Percentiles rank a stretch among this genome's conserved stretches.
These are phyloP conservation scores for Lizanozyma gosingica DNA, from an alignment of 1,139 yeast species.

Conservation along the genomic window DNA sequence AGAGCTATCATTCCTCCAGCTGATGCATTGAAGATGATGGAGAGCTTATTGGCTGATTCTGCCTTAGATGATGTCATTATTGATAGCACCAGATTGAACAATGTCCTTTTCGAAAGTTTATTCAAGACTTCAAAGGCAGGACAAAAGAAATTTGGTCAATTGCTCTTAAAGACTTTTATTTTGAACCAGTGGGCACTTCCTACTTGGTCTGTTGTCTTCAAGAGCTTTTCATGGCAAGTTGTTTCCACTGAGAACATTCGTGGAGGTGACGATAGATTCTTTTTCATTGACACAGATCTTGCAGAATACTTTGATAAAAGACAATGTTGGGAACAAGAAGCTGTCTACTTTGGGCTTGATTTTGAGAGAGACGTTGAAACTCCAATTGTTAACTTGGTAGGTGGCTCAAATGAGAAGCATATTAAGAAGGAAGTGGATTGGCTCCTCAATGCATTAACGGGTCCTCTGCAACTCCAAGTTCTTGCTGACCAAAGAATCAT, in stretches of 20 bases:
- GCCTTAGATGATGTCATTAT: conserved; percentile 32
- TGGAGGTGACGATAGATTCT: conserved; percentile 24
- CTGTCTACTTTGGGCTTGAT: conserved; percentile 39
- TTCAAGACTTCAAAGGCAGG: conserved; percentile 22
- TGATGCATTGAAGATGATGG: conserved; percentile 46
- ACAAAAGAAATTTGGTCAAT: conserved; percentile 29
- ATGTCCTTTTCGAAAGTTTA: conserved; percentile 18
- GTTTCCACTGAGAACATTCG: conserved; percentile 14
- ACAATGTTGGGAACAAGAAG: conserved; percentile 31
- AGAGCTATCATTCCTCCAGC: conserved; percentile 55
- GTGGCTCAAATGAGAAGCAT: conserved; percentile 41
- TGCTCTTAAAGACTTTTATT: conserved; percentile 29
- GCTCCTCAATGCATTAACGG: conserved; percentile 43
- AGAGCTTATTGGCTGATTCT: conserved; percentile 35
- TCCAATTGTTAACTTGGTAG: conserved; percentile 46
- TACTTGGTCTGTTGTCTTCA: conserved; percentile 24
- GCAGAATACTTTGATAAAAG: conserved; percentile 27
- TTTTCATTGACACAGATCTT: conserved; percentile 23
- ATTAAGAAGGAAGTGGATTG: conserved; percentile 48
- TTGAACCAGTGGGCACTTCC: conserved; percentile 35
- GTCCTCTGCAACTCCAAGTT: conserved; percentile 35
- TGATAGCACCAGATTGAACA: conserved; percentile 20
- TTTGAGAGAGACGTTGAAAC: conserved; percentile 41
- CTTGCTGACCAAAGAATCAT: conserved; percentile 49
- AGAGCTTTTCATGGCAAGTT: conserved; percentile 26